Base-by-base conservation (phyloP, 768 basidiomycete genomes). In the Gymnopilus dilepis region DNA sequence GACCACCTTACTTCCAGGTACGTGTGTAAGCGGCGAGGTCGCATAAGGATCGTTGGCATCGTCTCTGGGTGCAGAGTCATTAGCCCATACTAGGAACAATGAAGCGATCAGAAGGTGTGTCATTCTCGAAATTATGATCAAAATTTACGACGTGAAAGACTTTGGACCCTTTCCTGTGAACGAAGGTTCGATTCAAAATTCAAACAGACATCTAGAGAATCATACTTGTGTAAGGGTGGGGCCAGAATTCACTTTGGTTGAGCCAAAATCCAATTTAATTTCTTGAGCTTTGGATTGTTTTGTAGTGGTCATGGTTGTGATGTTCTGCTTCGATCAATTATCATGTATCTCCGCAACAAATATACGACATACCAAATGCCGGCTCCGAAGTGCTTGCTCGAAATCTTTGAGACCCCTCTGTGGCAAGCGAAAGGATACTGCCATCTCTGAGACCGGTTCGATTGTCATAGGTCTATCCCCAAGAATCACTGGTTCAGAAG, bases 311-410 rank as follows among this genome's bases (percentile, higher is more conserved):
- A 26, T 12, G n/a, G 53, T 52, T 22, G 48, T 48, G 41, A 63
- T 28, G 40, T 51, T 58, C 67, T 69, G 51, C 15, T 21, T 15
- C 28, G 3, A 30, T 26, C 26, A n/a, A 28, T 50, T 9, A 47
- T 7, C 43, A 13, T 9, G 15, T 21, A 12, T 17, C 26, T 30
- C 13, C n/a, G 3, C 45, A 15, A 30, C 6, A 6, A 15, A 28
- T 2, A 21, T 6, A 24, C 6, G 28, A 61, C 79, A 67, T 55
- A 87, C 87, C 71, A 88, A 68, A 53, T 77, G 77, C 45, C 87
- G 78, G 56, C 74, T 72, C 38, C 74, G 76, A 47, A 86, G 60
- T 5, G 78, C 72, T 33, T 77, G 65, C 58, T 76, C 60, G 55
- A 89, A 84, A 48, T 76, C 76, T 24, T 69, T 58, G 4, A 80